A percentile compares a stretch with the other conserved stretches of the same genome.
phyloP scores from a whole-genome alignment of 2,329 filamentous ascomycete genomes.

The Arthrocladium fulminans region DNA sequence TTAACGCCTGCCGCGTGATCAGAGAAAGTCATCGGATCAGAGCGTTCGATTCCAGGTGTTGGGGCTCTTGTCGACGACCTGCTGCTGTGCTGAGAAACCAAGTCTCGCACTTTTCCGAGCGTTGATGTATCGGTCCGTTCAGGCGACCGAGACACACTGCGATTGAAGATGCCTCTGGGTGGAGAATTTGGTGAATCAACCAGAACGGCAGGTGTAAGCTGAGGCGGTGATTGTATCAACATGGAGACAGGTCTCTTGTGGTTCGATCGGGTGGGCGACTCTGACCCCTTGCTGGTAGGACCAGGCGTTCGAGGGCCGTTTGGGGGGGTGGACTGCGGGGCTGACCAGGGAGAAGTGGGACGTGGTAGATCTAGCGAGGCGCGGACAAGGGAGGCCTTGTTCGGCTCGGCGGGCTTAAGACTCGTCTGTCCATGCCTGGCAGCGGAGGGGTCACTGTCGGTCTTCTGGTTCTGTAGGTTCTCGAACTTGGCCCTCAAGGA shows the following conservation, averaged over 20 bases:
- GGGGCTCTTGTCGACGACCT: constrained; percentile 24
- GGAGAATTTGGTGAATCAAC: constrained; percentile 38
- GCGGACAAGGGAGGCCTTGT: constrained; percentile 26
- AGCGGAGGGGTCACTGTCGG: constrained; percentile 9
- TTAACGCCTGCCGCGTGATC: not conserved
- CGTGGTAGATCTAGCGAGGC: constrained; percentile 37
- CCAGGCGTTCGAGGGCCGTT: constrained; percentile 22
- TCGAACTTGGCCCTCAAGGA: constrained; percentile 43
- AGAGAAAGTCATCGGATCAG: no score
- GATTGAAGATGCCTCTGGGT: constrained; percentile 27
- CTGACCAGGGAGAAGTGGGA: constrained; percentile 32
- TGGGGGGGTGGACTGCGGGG: constrained; percentile 19
- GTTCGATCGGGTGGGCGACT: constrained; percentile 52
- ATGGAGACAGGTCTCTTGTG: constrained; percentile 44
- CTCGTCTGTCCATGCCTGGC: constrained; percentile 16
- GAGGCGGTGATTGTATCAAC: constrained; percentile 34
- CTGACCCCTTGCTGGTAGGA: constrained; percentile 23
- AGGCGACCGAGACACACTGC: constrained; percentile 20
- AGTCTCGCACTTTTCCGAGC: constrained; percentile 18
- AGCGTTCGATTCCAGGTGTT: constrained; percentile 25
- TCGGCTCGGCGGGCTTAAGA: constrained; percentile 25
- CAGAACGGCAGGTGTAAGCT: constrained; percentile 34
- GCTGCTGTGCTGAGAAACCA: constrained; percentile 21
- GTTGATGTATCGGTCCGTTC: constrained; percentile 18
- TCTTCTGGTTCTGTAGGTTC: constrained; percentile 30